Percentiles rank a stretch among this genome's conserved stretches.
Conservation (phyloP, 2,329 filamentous ascomycete species). For the Stemphylium lycopersici region DNA sequence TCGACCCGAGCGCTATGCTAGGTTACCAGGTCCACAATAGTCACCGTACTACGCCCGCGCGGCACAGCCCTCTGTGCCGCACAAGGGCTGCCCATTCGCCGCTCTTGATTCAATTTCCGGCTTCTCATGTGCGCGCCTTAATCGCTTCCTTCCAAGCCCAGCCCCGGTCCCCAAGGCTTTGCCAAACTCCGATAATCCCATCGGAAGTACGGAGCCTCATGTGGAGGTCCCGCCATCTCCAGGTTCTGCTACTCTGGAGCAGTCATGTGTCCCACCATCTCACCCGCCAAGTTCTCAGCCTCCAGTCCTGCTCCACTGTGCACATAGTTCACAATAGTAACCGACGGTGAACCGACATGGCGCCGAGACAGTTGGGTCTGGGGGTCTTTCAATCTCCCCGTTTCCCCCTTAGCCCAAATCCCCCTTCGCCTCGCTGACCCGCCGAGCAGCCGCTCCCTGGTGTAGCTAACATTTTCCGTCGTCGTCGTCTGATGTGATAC, state of each 20-base stretch:
- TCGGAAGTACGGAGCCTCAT: not conserved
- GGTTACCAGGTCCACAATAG: not conserved
- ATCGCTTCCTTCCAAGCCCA: constrained; percentile 3
- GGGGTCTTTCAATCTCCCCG: not conserved
- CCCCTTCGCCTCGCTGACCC: not conserved
- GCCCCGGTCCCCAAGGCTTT: constrained; percentile 2
- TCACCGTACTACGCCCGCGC: not conserved
- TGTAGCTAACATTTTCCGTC: not conserved
- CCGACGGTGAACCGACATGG: not conserved
- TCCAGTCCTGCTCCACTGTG: not conserved
- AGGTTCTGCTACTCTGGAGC: constrained; percentile 1
- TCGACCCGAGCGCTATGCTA: not conserved
- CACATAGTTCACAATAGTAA: not conserved
- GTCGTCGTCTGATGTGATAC: not conserved
- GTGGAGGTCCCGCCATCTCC: constrained; percentile 11
- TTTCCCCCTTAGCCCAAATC: not conserved
- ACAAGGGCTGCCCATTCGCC: not conserved
- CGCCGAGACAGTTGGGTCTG: not conserved
- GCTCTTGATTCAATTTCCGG: constrained; percentile 1
- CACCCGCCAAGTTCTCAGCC: not conserved
- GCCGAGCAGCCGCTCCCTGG: not conserved
- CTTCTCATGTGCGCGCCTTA: not conserved
- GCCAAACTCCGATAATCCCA: constrained; percentile 10
- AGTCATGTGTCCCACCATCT: constrained; percentile 15
- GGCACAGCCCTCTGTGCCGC: not conserved